Percentiles rank a stretch among this genome's conserved stretches.
These are phyloP conservation scores for Pachysandra terminalis DNA, from an alignment of 164 flowering plant genomes.

Conservation along the genomic window DNA sequence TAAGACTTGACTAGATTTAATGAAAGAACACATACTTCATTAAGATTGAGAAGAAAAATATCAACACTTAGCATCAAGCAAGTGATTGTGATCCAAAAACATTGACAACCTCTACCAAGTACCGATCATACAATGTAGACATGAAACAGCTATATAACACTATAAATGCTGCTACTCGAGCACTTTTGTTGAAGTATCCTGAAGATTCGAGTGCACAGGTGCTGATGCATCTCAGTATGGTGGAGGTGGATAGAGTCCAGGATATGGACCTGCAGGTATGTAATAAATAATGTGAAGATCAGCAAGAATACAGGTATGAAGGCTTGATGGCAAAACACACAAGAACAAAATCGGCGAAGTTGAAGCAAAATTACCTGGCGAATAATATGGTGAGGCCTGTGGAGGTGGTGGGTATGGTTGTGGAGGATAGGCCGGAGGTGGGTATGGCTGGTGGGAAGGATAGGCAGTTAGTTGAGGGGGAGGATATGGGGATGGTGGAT, in stretches of 20 bases:
- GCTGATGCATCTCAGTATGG: slow-evolving; percentile 25
- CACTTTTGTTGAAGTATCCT: background rate
- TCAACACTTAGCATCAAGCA: background rate
- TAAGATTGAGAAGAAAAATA: background rate
- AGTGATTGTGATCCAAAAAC: background rate
- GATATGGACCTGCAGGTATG: slow-evolving; percentile 26
- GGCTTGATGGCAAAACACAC: background rate
- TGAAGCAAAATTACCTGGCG: slow-evolving; percentile 36
- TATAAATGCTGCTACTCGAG: background rate
- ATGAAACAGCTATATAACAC: too few relatives aligned
- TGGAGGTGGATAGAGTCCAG: slow-evolving; percentile 32
- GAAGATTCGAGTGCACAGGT: background rate
- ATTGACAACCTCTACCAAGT: background rate
- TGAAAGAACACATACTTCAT: background rate
- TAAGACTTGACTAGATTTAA: background rate
- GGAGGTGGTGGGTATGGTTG: slow-evolving; percentile 49
- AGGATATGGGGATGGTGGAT: slow-evolving; percentile 36
- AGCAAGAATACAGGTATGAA: slow-evolving; percentile 4
- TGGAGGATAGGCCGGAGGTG: slow-evolving; percentile 51
- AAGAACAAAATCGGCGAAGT: background rate
- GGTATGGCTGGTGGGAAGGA: slow-evolving; percentile 51
- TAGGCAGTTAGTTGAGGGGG: slow-evolving; percentile 33
- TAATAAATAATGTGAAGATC: background rate
- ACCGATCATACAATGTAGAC: background rate
- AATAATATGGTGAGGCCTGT: slow-evolving; percentile 31